A percentile compares a stretch with the other conserved stretches of the same genome.
Evolutionary conservation across 2,329 filamentous ascomycete species (phyloP).

Genomic region (Colletotrichum euphorbiae): DNA sequence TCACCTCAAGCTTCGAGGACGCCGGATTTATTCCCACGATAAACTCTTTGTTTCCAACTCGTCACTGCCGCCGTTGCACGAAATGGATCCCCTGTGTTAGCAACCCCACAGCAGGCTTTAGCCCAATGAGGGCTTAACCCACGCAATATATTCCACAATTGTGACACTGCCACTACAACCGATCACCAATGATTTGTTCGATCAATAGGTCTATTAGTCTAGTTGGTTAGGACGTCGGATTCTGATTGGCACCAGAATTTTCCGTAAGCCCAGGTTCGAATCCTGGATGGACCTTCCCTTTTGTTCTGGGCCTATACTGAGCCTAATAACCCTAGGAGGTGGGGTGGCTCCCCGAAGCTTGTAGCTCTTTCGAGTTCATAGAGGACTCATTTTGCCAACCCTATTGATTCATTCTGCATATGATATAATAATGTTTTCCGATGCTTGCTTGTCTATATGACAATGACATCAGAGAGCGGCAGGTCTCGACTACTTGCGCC

Average conservation of each 20-base stretch:
- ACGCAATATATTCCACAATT: background rate
- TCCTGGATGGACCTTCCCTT: constrained; percentile 42
- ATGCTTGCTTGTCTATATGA: background rate
- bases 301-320: background rate
- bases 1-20: no score
- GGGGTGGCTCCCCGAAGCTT: no score
- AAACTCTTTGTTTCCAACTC: no score
- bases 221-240: constrained; percentile 38
- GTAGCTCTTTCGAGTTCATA: no score
- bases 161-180: rapidly evolving
- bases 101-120: background rate
- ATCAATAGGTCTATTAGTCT: constrained; percentile 24
- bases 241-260: constrained; percentile 6
- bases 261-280: constrained; percentile 37
- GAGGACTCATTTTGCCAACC: no score
- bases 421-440: no score
- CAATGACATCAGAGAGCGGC: constrained; percentile 47
- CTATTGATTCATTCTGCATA: no score
- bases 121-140: constrained; percentile 1
- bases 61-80: no score
- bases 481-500: constrained; percentile 61
- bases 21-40: no score
- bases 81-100: no score
- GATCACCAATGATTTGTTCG: rapidly evolving
- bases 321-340: no score